A percentile compares a stretch with the other conserved stretches of the same genome.
phyloP scores from a whole-genome alignment of 805 yeast species.

The Candida vartiovaarae region DNA sequence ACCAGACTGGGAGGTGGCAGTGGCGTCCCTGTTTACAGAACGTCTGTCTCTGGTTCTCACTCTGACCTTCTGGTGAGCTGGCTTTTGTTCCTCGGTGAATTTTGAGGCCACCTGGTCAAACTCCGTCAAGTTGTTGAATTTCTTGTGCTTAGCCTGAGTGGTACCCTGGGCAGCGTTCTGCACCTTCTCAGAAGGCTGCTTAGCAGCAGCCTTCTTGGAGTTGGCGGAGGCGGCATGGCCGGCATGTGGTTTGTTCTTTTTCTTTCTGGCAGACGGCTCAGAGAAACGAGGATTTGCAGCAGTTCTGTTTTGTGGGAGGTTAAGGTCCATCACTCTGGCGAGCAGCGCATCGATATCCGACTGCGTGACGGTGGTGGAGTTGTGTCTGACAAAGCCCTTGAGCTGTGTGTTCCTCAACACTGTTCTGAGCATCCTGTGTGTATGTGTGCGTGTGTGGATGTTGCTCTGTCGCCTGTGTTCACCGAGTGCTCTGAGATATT shows the following conservation, averaged over 20 bases:
- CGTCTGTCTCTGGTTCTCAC: conserved; percentile 1
- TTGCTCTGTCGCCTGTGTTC: too few species aligned
- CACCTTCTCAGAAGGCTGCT: too few species aligned
- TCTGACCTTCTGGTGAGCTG: conserved; percentile 1
- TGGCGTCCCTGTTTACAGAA: conserved; percentile 2
- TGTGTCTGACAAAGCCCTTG: background rate
- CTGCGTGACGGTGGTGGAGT: background rate
- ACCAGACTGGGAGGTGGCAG: conserved; percentile 1
- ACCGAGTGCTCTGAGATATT: too few species aligned
- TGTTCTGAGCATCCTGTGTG: background rate
- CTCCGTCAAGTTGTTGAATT: background rate
- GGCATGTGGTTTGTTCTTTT: too few species aligned
- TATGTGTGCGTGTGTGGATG: background rate
- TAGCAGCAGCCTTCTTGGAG: too few species aligned
- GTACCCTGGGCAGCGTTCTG: too few species aligned
- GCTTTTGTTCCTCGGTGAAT: background rate
- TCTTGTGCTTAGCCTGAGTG: background rate
- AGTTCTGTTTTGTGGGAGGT: conserved; percentile 2
- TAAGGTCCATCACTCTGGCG: conserved; percentile 4
- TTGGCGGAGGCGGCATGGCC: too few species aligned
- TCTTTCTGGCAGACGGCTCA: too few species aligned
- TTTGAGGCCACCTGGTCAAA: background rate
- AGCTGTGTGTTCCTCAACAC: background rate
- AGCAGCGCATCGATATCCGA: conserved; percentile 7
- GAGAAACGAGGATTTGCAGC: background rate